Base-by-base conservation (phyloP, 2,329 filamentous ascomycete genomes). In the Sporothrix pallida region DNA sequence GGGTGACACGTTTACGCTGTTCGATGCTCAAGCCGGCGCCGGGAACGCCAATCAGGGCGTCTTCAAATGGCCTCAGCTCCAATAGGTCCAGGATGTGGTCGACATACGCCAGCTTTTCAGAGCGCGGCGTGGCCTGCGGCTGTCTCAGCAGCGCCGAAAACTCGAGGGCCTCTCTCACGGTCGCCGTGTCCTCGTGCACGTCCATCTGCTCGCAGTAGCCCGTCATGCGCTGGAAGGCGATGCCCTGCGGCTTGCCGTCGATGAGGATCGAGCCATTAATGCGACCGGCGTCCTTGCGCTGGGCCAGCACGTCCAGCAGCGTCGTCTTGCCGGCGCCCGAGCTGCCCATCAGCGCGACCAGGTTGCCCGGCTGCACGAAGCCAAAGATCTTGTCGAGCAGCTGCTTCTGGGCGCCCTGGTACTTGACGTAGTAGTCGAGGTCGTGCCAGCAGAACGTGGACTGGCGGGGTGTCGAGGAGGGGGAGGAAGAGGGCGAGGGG, bases 291-390 rank as follows among this genome's bases (percentile, higher is more conserved):
- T 91, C 94, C 74, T 92, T 92, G 77, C 93, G 89, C 74, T 92
- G 92, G 6, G 93, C 94, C 37, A 97, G 86, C 1, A 94, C 92
- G 80, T 97, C 94, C 7, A 97, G 85, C 1, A 97, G 86, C 0
- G 93, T 97, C 0, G 93, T 97, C 82, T 97, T 97, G 70, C 94
- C 94, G n/a, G 94, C 94, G 76, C 93, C 93, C 15, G 91, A 93
- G 1, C 92, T 89, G 78, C 93, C 91, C 92, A 95, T 93, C 20
- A 95, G 84, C 3, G 92, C 93, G 1, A 91, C 93, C 20, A 95
- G 82, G 75, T 90, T 94, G 65, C 93, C 93, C 0, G 93, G 93
- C 81, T 94, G 93, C 71, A 95, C 92, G 89, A 91, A 97, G 1
- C 93, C 94, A 76, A 94, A 90, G 0, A 97, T 91, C 74, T 95